Base-by-base conservation (phyloP, 2,329 filamentous ascomycete species). In the Beauveria sp. region DNA sequence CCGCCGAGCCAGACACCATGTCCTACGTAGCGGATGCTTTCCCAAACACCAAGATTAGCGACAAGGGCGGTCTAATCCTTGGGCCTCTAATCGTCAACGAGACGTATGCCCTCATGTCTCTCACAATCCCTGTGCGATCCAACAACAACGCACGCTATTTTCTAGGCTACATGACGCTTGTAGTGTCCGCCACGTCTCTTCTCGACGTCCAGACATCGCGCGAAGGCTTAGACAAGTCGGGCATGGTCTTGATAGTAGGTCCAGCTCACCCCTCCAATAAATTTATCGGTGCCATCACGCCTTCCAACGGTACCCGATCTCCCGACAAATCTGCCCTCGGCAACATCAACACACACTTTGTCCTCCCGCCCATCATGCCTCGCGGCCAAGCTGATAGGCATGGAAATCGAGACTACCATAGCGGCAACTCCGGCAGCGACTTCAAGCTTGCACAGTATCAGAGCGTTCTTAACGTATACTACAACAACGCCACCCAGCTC, bases 111-210 rank as follows among this genome's bases (percentile, higher is more conserved):
- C 77, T 97, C 12, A 72, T 96, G 16, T 96, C 92, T 3, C 78
- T 96, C 62, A 96, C 92, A 0, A 75, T 93, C 16, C 91, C 92
- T 0, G 85, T 97, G 57, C 82, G 90, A 63, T 86, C 88, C 70
- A 89, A 87, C 66, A 79, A 80, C 2, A 81, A 82, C 3, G 71
- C 75, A 47, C 76, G 76, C 3, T 86, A 88, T 65, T 83, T 93
- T 1, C 78, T 96, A 5, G 93, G 91, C 2, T 96, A 91, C 77
- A 83, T 96, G 77, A 96, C 91, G 1, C 77, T 93, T 3, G 79
- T 96, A 20, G 82, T 89, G 58, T 84, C 89, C 60, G 87, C 87
- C 3, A 75, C 77, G 3, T 80, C 88, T 1, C 77, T 95, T 3
- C 77, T 86, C 24, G 73, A 80, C 46, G 81, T 91, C 1, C 76